phyloP scores from a whole-genome alignment of 2,329 filamentous ascomycete species.

The Paradendryphiella salina region DNA sequence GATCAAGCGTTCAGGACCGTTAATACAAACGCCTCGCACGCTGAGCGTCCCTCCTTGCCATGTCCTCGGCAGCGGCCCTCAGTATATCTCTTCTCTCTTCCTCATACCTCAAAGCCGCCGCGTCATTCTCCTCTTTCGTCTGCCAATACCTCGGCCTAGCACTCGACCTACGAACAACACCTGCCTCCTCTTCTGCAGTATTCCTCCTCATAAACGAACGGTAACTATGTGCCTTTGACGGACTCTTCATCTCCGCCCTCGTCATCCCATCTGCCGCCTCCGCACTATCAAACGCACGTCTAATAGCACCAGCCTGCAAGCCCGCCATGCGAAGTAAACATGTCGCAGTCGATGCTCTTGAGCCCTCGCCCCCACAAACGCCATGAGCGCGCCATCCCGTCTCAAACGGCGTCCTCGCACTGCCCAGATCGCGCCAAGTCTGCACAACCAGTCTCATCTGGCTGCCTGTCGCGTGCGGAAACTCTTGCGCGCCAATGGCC shows the following conservation, averaged over 20 bases:
- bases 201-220: slow-evolving; percentile 15
- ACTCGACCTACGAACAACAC: slow-evolving; percentile 14
- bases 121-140: slow-evolving; percentile 20
- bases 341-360: not conserved
- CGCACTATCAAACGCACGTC: slow-evolving; percentile 24
- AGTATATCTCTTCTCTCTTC: slow-evolving; percentile 12
- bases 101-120: slow-evolving; percentile 8
- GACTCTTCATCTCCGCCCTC: not conserved
- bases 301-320: slow-evolving; percentile 21
- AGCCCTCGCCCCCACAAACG: slow-evolving; percentile 5
- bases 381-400: slow-evolving; percentile 36
- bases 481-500: slow-evolving; percentile 12
- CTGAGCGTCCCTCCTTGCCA: slow-evolving; percentile 6
- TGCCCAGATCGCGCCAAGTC: slow-evolving; percentile 35
- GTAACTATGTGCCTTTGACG: slow-evolving; percentile 9
- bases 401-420: slow-evolving; percentile 31
- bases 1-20: too few relatives aligned
- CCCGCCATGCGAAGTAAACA: slow-evolving; percentile 10
- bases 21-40: not conserved
- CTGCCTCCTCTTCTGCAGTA: not conserved
- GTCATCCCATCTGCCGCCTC: not conserved
- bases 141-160: slow-evolving; percentile 16
- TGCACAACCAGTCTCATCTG: slow-evolving; percentile 23
- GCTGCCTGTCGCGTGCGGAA: slow-evolving; percentile 14
- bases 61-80: slow-evolving; percentile 11